Conservation (phyloP, 2,329 filamentous ascomycete genomes). For the Epichloe sp. region DNA sequence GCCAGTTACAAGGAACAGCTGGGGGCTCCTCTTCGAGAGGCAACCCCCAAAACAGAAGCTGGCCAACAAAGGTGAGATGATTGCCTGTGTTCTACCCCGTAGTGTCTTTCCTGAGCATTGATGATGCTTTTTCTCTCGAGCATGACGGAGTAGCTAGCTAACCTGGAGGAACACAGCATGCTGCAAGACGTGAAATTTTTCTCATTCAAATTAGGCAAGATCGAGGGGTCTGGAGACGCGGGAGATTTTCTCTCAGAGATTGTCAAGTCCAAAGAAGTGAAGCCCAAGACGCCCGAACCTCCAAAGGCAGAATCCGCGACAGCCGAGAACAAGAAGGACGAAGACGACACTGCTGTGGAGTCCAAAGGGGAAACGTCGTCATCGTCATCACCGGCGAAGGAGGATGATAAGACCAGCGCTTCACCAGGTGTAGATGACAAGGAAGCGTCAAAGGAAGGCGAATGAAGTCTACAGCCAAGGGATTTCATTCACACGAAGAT, state of each 20-base stretch:
- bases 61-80: constrained; percentile 57
- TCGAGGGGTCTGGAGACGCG: constrained; percentile 62
- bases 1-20: constrained; percentile 69
- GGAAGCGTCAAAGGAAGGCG: not conserved
- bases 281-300: constrained; percentile 9
- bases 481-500: not conserved
- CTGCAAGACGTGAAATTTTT: constrained; percentile 65
- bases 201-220: constrained; percentile 54
- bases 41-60: constrained; percentile 48
- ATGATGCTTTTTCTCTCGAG: not conserved
- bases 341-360: not conserved
- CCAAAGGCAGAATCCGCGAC: constrained; percentile 7
- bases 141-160: constrained; percentile 1
- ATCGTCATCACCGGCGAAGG: not conserved
- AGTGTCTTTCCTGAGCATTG: not conserved
- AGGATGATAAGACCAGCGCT: not conserved
- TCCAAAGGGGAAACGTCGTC: not conserved
- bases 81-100: not conserved
- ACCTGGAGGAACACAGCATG: constrained; percentile 40
- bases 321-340: constrained; percentile 7
- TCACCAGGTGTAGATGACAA: not conserved
- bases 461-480: not conserved
- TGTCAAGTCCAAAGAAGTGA: constrained; percentile 44
- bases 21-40: constrained; percentile 53
- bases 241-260: constrained; percentile 56